Percentiles rank a stretch among this genome's conserved stretches.
Evolutionary conservation across 2,329 filamentous ascomycete genomes (phyloP).

Genomic region (Penicillium frequentans): DNA sequence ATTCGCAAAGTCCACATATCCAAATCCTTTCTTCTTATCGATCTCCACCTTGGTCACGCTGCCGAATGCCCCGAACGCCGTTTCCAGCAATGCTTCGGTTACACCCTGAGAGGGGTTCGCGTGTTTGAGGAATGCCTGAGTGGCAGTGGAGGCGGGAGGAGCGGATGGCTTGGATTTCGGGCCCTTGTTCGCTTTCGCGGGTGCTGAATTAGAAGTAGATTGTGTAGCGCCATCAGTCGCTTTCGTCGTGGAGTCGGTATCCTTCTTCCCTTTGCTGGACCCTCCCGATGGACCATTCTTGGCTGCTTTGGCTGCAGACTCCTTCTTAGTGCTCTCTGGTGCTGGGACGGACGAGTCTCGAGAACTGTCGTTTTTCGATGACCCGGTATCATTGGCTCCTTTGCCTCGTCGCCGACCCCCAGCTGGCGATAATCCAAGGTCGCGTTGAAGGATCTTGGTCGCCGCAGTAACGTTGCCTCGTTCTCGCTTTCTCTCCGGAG

Average conservation of each 20-base stretch:
- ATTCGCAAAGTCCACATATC: slow-evolving; percentile 84
- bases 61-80: slow-evolving; percentile 73
- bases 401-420: slow-evolving; percentile 44
- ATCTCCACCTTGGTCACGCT: slow-evolving; percentile 79
- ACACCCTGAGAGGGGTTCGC: slow-evolving; percentile 89
- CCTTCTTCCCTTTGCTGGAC: slow-evolving; percentile 21
- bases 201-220: slow-evolving; percentile 14
- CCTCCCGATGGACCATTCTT: slow-evolving; percentile 15
- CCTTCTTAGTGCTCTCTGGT: slow-evolving; percentile 21
- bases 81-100: slow-evolving; percentile 75
- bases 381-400: slow-evolving; percentile 25
- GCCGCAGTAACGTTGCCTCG: slow-evolving; percentile 55
- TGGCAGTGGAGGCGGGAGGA: slow-evolving; percentile 29
- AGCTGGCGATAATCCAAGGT: slow-evolving; percentile 56
- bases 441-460: slow-evolving; percentile 62
- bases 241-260: slow-evolving; percentile 23
- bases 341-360: slow-evolving; percentile 12
- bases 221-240: slow-evolving; percentile 15
- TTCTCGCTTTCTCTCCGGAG: slow-evolving; percentile 53
- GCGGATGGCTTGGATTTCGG: slow-evolving; percentile 29
- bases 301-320: slow-evolving; percentile 16
- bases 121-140: slow-evolving; percentile 71
- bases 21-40: slow-evolving; percentile 91
- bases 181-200: slow-evolving; percentile 26
- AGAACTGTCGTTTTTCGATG: slow-evolving; percentile 23